Evolutionary conservation across 2,329 filamentous ascomycete species (phyloP), one percentile per base, ranked within the genome.

Genomic region (Pseudovirgaria hyperparasitica): DNA sequence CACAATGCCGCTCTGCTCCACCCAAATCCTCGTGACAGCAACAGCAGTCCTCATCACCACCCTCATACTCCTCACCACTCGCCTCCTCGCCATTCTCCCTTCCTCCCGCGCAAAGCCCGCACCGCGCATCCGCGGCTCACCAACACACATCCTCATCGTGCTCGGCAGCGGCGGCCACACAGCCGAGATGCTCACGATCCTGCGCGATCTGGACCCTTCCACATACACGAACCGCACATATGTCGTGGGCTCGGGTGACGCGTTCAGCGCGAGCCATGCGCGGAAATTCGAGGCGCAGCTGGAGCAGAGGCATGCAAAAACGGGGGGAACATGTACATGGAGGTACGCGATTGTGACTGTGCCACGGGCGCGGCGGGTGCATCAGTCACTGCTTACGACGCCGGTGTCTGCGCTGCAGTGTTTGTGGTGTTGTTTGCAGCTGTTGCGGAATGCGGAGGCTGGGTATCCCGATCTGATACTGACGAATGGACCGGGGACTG

Each of bases 161-260:
- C 76, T 96, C 14, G 90, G 90, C 27, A 92, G 82, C 3, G 90
- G 90, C 17, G 90, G 90, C 1, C 90, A 98, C 56, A 94, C 90
- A 1, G 76, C 84, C 25, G 90, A 98, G 55, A 92, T 98, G 80
- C 65, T 93, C 36, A 74, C 78, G 45, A 80, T 94, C 61, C 71
- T 98, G 41, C 60, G 63, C 39, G 69, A 67, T 38, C 56, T 76
- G 1, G 48, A 58, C 29, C 52, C 55, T 27, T 26, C 32, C 6
- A 50, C 52, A 26, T 63, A 56, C 47, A 62, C 57, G 5, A 76
- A 81, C 42, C 71, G 90, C 15, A 87, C 82, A 16, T 98, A 92
- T 52, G 58, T 92, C 13, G 65, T 92, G 29, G 80, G 77, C 36
- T 73, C 70, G 2, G 85, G 80, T 1, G 90, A 98, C 46, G 54